These are phyloP conservation scores for Phellinidium pouzarii DNA, from an alignment of 1,284 basidiomycete genomes.

Conservation along the genomic window DNA sequence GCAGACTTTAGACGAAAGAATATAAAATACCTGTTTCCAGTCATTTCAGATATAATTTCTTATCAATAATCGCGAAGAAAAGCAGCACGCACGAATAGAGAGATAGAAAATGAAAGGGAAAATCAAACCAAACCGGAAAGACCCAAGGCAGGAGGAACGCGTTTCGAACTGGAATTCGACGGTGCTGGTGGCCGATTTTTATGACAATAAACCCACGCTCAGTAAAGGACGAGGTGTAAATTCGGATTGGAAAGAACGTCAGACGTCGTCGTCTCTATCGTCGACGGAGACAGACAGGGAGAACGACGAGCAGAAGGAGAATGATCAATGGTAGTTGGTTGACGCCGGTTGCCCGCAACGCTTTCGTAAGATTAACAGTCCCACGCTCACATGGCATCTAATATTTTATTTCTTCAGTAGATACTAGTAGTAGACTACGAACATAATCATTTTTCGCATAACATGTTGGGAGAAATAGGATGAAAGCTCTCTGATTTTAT, in stretches of 20 bases:
- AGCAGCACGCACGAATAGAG: not conserved
- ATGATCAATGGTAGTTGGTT: slow-evolving; percentile 1
- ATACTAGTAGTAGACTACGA: too few relatives aligned
- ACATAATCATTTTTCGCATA: too few relatives aligned
- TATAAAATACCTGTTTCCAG: not conserved
- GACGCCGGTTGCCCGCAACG: not conserved
- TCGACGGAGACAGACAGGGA: slow-evolving; percentile 8
- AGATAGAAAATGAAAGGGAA: slow-evolving; percentile 1
- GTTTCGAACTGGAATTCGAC: not conserved
- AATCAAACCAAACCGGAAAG: slow-evolving; percentile 11
- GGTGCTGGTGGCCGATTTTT: slow-evolving; percentile 2
- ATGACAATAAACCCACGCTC: slow-evolving; percentile 15
- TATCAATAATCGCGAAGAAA: not conserved
- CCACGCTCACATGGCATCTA: not conserved
- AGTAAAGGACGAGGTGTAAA: slow-evolving; percentile 14
- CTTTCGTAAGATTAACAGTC: not conserved
- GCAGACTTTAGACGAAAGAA: slow-evolving; percentile 7
- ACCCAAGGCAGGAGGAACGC: slow-evolving; percentile 8
- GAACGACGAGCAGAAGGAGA: slow-evolving; percentile 11
- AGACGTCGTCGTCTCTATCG: slow-evolving; percentile 12
- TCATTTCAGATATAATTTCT: not conserved
- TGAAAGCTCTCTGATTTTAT: too few relatives aligned
- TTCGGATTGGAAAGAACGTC: slow-evolving; percentile 7
- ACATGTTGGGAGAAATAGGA: too few relatives aligned
- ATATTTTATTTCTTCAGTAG: not conserved